phyloP scores from a whole-genome alignment of 75 land plant genomes.

The Picea glauca region DNA sequence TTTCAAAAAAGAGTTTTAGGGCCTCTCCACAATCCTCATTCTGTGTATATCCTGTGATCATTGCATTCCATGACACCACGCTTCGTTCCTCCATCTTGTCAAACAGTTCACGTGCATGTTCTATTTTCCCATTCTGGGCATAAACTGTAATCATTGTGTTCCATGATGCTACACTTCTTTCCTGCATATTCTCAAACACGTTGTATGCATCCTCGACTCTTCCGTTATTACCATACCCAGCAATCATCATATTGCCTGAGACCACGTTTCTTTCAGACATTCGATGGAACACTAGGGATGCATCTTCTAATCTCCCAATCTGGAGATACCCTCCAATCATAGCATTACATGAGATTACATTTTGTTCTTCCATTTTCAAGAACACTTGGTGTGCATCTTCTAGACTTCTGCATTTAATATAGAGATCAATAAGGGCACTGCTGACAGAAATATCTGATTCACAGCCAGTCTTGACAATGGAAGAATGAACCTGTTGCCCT shows the following conservation, averaged over 20 bases:
- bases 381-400: conserved; percentile 28
- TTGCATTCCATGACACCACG: conserved; percentile 68
- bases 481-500: conserved; percentile 33
- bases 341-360: conserved; percentile 31
- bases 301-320: too few relatives aligned
- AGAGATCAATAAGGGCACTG: conserved; percentile 37
- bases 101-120: conserved; percentile 38
- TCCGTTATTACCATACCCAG: not conserved
- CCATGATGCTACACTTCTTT: too few relatives aligned
- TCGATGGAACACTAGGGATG: not conserved
- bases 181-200: not conserved
- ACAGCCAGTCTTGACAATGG: conserved; percentile 20
- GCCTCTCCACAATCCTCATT: conserved; percentile 31
- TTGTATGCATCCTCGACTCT: not conserved
- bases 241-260: not conserved
- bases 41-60: conserved; percentile 60
- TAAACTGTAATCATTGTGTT: conserved; percentile 10
- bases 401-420: conserved; percentile 32
- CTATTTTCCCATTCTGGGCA: conserved; percentile 46
- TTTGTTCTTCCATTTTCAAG: conserved; percentile 9
- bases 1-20: conserved; percentile 38
- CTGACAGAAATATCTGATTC: conserved; percentile 10
- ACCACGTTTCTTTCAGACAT: not conserved
- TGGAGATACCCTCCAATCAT: conserved; percentile 37
- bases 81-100: conserved; percentile 43